These are phyloP conservation scores for Coemansia brasiliensis DNA, from an alignment of 192 early-diverging fungal species.

Conservation along the genomic window DNA sequence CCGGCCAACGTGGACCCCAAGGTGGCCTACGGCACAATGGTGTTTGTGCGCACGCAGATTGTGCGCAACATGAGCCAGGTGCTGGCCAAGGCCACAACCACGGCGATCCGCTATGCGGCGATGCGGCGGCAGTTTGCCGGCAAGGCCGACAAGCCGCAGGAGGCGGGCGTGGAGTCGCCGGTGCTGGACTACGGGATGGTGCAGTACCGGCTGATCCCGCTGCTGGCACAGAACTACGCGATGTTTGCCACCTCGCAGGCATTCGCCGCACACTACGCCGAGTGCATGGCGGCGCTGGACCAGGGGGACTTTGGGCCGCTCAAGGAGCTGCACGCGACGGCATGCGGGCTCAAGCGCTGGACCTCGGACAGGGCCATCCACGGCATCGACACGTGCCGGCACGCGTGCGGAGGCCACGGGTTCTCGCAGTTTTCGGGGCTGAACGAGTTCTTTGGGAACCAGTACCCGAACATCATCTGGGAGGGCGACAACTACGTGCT, in stretches of 20 bases:
- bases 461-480: constrained; percentile 75
- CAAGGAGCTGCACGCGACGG: constrained; percentile 73
- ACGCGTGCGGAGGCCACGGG: constrained; percentile 77
- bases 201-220: constrained; percentile 70
- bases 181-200: constrained; percentile 80
- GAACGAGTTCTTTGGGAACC: constrained; percentile 65
- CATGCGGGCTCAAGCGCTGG: constrained; percentile 72
- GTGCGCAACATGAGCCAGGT: constrained; percentile 60
- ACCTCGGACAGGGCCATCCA: constrained; percentile 68
- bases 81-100: constrained; percentile 69
- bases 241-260: constrained; percentile 69
- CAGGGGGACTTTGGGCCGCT: constrained; percentile 64
- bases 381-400: constrained; percentile 72
- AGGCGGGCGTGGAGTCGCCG: constrained; percentile 58
- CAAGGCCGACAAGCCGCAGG: constrained; percentile 27
- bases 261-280: constrained; percentile 62
- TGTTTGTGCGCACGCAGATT: constrained; percentile 75
- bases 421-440: constrained; percentile 76
- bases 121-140: constrained; percentile 73
- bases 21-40: constrained; percentile 86
- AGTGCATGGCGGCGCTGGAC: constrained; percentile 60
- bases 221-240: constrained; percentile 73
- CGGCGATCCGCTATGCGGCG: constrained; percentile 70
- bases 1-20: constrained; percentile 72
- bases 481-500: constrained; percentile 86